These are phyloP conservation scores for Peronospora tabacina DNA, from an alignment of 352 stramenopile species.

Conservation along the genomic window DNA sequence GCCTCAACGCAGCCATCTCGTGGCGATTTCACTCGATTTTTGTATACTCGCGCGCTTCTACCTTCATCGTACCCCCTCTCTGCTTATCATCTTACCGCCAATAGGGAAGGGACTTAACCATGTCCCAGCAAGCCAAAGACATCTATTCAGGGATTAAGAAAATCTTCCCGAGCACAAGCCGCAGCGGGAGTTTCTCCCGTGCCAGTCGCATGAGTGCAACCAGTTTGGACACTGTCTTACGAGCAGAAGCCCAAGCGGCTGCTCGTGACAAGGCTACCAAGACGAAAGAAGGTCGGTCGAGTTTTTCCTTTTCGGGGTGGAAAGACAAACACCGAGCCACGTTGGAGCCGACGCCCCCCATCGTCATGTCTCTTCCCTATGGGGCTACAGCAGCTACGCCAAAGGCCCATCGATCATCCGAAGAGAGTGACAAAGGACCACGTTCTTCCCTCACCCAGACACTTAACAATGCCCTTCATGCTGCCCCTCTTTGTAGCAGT, in stretches of 20 bases:
- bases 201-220: slow-evolving; percentile 22
- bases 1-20: background rate
- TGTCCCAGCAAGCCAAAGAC: slow-evolving; percentile 72
- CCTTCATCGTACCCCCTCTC: background rate
- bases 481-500: slow-evolving; percentile 16
- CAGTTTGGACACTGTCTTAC: slow-evolving; percentile 25
- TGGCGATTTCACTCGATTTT: slow-evolving; percentile 1
- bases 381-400: slow-evolving; percentile 30
- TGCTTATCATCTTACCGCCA: background rate
- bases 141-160: slow-evolving; percentile 78
- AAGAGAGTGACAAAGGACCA: slow-evolving; percentile 9
- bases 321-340: slow-evolving; percentile 39
- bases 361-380: slow-evolving; percentile 39
- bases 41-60: slow-evolving; percentile 5
- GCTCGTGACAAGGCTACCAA: slow-evolving; percentile 23
- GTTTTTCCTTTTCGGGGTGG: slow-evolving; percentile 46
- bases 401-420: slow-evolving; percentile 16
- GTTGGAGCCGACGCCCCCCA: slow-evolving; percentile 15
- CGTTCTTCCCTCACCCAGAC: slow-evolving; percentile 26
- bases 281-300: slow-evolving; percentile 28
- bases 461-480: slow-evolving; percentile 22
- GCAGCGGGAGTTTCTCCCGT: slow-evolving; percentile 48
- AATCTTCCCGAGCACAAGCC: slow-evolving; percentile 47
- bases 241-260: slow-evolving; percentile 28
- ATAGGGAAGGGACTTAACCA: slow-evolving; percentile 11